A percentile compares a stretch with the other conserved stretches of the same genome.
Evolutionary conservation across 352 stramenopile genomes (phyloP).

Genomic region (Globisporangium heterothallicum): DNA sequence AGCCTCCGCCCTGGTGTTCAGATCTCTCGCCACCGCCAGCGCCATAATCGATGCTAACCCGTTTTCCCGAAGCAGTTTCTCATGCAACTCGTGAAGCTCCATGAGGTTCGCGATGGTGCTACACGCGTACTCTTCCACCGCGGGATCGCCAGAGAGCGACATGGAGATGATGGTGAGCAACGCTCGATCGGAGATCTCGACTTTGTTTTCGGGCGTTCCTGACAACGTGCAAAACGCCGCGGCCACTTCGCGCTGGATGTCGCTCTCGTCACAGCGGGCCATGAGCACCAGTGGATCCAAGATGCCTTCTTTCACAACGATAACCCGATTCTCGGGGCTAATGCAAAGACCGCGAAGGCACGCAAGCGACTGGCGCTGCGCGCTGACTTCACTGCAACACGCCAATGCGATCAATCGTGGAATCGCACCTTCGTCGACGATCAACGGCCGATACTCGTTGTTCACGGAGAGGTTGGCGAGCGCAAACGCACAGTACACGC

Average conservation of each 20-base stretch:
- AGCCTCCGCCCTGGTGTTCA: constrained; percentile 89
- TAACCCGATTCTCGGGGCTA: constrained; percentile 79
- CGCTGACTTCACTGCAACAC: constrained; percentile 91
- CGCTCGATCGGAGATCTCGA: constrained; percentile 91
- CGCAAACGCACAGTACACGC: constrained; percentile 91
- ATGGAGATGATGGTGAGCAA: constrained; percentile 95
- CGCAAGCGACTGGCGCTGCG: constrained; percentile 90
- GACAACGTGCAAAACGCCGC: constrained; percentile 93
- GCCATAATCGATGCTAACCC: constrained; percentile 91
- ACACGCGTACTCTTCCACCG: constrained; percentile 91
- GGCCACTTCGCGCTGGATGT: constrained; percentile 91
- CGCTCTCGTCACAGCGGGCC: constrained; percentile 88
- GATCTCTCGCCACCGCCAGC: constrained; percentile 84
- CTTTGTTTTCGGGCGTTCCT: constrained; percentile 94
- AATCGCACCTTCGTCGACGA: constrained; percentile 92
- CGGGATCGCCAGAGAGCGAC: constrained; percentile 87
- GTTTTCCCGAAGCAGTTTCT: constrained; percentile 92
- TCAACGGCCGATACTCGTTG: constrained; percentile 87
- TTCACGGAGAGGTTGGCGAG: constrained; percentile 94
- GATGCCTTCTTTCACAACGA: constrained; percentile 92
- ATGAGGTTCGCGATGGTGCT: constrained; percentile 95
- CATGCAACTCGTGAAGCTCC: constrained; percentile 92
- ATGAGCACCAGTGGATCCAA: constrained; percentile 95
- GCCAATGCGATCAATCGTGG: constrained; percentile 92
- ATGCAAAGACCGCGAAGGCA: constrained; percentile 93